Evolutionary conservation across 306 rosid genomes (phyloP), one percentile per base, ranked within the genome.

Genomic region (Vigna nakashimae): DNA sequence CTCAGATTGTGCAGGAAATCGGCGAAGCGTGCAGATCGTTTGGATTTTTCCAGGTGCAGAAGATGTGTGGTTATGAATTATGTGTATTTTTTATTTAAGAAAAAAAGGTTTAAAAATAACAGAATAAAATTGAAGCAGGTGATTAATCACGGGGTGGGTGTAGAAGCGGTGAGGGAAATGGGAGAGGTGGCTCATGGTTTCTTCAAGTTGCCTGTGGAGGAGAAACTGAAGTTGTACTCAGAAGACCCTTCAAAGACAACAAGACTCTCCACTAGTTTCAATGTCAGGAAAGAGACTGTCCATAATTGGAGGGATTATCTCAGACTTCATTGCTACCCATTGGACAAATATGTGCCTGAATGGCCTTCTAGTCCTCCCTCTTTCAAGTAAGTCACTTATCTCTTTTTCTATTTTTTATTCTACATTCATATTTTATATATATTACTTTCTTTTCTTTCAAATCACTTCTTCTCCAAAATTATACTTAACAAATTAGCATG

Each of bases 271-370:
- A 92, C 99, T 0, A 96, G 99, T 79, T 96, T 91, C 70, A 92
- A 96, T 51, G 88, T 96, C 8, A 90, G 71, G 0, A 96, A 91
- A 62, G 98, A 92, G 67, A 71, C 71, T 1, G 91, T 96, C 2
- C 98, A 87, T 67, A 96, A 96, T 38, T 96, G 98, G 99, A 92
- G 99, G 52, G 99, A 96, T 64, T 96, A 91, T 62, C 97, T 96
- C 5, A 77, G 99, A 9, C 97, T 95, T 50, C 99, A 95, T 74
- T 95, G 99, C 30, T 73, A 92, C 67, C 99, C 99, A 11, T 73
- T 96, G 32, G 86, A 91, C 1, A 78, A 88, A 30, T 96, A 82
- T 76, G 83, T 71, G 2, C 91, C 89, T 1, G 89, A 92, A 36
- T 95, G 99, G 99, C 99, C 99, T 15, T 82, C 93, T 1, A 88